Conservation (phyloP, 2,329 filamentous ascomycete genomes). For the Talaromyces sp. region DNA sequence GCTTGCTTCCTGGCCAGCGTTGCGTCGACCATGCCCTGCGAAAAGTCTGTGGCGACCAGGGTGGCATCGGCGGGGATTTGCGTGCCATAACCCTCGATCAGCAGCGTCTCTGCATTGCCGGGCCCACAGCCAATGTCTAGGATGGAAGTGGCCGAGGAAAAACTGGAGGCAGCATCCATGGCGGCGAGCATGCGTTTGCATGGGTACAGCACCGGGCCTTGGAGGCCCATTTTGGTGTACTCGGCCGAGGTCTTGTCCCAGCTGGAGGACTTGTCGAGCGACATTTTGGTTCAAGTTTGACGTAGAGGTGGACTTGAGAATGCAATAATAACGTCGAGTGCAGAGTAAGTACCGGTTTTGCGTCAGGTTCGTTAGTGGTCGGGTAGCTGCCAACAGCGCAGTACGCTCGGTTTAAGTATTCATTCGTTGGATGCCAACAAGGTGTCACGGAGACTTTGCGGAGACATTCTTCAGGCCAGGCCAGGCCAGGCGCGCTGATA, state of each 20-base stretch:
- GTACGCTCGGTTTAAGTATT: background rate
- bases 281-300: background rate
- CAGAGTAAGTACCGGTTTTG: no score
- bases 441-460: background rate
- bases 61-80: background rate
- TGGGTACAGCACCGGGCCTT: background rate
- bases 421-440: background rate
- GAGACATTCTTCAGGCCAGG: background rate
- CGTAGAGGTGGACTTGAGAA: background rate
- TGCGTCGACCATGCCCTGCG: slow-evolving; percentile 6
- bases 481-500: no score
- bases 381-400: no score
- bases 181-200: slow-evolving; percentile 1
- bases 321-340: background rate
- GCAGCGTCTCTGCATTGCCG: slow-evolving; percentile 3
- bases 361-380: no score
- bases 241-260: slow-evolving; percentile 6
- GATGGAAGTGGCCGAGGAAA: slow-evolving; percentile 1
- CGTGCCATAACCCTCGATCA: slow-evolving; percentile 2
- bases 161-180: background rate
- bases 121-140: slow-evolving; percentile 7
- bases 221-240: background rate
- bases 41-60: slow-evolving; percentile 5
- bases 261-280: background rate
- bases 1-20: background rate